Evolutionary conservation across 495 filamentous ascomycete species (phyloP).

Genomic region (Tuber indicum): DNA sequence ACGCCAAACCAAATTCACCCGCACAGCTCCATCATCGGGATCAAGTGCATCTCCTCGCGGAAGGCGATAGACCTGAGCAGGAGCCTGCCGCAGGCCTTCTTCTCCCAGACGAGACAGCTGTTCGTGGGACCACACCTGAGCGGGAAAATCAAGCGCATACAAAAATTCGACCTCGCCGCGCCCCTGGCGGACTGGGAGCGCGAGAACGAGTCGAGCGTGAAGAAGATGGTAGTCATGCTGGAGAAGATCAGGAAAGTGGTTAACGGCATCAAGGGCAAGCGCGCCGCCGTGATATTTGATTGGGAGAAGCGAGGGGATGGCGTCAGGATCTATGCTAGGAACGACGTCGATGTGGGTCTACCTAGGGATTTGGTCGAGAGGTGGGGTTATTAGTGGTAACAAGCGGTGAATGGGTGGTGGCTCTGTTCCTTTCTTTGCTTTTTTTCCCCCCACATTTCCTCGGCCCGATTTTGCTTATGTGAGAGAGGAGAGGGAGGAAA

Average conservation of each 20-base stretch:
- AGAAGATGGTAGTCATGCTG: slow-evolving; percentile 19
- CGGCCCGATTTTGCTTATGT: not conserved
- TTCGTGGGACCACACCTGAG: slow-evolving; percentile 20
- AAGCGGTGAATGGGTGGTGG: not conserved
- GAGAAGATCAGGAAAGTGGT: slow-evolving; percentile 12
- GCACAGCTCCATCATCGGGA: slow-evolving; percentile 25
- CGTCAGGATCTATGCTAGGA: slow-evolving; percentile 21
- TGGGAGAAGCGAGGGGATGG: slow-evolving; percentile 18
- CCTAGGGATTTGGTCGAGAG: slow-evolving; percentile 30
- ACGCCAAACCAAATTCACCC: slow-evolving; percentile 17
- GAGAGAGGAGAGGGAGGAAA: not conserved
- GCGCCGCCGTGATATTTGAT: slow-evolving; percentile 18
- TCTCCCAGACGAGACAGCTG: slow-evolving; percentile 28
- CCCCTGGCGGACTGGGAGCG: slow-evolving; percentile 23
- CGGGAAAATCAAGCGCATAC: slow-evolving; percentile 16
- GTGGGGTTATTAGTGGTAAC: slow-evolving; percentile 18
- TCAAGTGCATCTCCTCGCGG: slow-evolving; percentile 16
- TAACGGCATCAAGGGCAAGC: slow-evolving; percentile 21
- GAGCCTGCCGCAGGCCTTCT: slow-evolving; percentile 30
- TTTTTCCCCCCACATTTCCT: not conserved
- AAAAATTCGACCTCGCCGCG: slow-evolving; percentile 23
- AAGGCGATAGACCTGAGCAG: slow-evolving; percentile 12
- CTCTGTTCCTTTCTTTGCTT: not conserved
- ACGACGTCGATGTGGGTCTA: slow-evolving; percentile 5
- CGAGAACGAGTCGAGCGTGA: slow-evolving; percentile 20